phyloP scores from a whole-genome alignment of 2,329 filamentous ascomycete genomes.

The Pestalotiopsis fici region DNA sequence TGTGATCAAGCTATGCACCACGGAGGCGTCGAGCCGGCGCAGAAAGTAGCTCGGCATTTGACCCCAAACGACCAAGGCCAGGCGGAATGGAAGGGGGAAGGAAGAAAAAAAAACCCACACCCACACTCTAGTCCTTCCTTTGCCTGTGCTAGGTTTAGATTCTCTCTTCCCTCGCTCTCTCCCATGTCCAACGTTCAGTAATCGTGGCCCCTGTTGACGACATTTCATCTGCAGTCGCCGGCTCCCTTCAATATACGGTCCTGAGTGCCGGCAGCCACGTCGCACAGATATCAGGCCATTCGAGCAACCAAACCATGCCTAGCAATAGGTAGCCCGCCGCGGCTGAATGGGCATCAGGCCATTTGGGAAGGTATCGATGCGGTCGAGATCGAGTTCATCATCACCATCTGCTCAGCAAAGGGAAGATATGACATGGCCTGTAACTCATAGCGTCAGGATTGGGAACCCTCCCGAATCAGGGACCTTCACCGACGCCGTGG shows the following conservation, averaged over 20 bases:
- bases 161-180: background rate
- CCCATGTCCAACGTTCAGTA: background rate
- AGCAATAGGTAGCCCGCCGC: background rate
- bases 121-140: background rate
- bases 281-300: background rate
- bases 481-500: too few species aligned
- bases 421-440: too few species aligned
- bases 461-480: too few species aligned
- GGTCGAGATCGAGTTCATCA: background rate
- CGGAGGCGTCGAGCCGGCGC: background rate
- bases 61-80: background rate
- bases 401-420: background rate
- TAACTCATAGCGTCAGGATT: too few species aligned
- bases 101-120: background rate
- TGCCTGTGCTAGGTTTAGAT: background rate
- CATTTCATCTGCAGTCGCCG: background rate
- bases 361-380: background rate
- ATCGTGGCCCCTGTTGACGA: background rate
- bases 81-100: too few species aligned
- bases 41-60: background rate
- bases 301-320: background rate
- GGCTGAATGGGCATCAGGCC: background rate
- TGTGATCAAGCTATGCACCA: constrained; percentile 6
- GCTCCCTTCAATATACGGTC: background rate
- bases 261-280: background rate